phyloP scores from a whole-genome alignment of 2,329 filamentous ascomycete species.

The Pyrenophora tritici-repentis region DNA sequence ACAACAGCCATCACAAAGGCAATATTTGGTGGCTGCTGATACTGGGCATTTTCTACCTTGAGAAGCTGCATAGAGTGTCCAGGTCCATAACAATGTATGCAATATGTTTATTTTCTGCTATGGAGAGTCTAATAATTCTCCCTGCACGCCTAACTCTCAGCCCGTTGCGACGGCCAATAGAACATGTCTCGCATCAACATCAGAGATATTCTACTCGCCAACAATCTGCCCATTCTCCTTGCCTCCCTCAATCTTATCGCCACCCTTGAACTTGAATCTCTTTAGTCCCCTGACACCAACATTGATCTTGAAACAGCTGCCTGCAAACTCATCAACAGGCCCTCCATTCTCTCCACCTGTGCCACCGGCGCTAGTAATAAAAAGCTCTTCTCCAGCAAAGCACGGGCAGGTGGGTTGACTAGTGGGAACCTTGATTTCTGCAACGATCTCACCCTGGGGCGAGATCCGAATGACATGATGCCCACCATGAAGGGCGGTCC shows the following conservation, averaged over 20 bases:
- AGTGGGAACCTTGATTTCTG: slow-evolving; percentile 77
- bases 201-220: slow-evolving; percentile 20
- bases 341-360: slow-evolving; percentile 59
- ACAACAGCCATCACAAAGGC: no score
- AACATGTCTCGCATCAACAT: no score
- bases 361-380: slow-evolving; percentile 73
- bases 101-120: no score
- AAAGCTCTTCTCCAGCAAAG: slow-evolving; percentile 75
- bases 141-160: not conserved
- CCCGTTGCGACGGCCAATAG: no score
- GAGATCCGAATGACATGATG: slow-evolving; percentile 75
- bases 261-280: slow-evolving; percentile 45
- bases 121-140: no score
- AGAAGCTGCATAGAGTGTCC: no score
- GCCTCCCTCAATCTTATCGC: slow-evolving; percentile 33
- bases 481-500: slow-evolving; percentile 85
- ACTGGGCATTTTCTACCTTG: no score
- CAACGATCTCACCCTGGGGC: slow-evolving; percentile 70
- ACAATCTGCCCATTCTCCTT: slow-evolving; percentile 37
- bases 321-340: slow-evolving; percentile 67
- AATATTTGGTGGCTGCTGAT: no score
- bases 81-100: no score
- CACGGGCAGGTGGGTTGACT: slow-evolving; percentile 79
- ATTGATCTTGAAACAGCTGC: slow-evolving; percentile 75
- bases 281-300: slow-evolving; percentile 69